Base-by-base conservation (phyloP, 208 protist species). In the Acanthamoeba castellanii region DNA sequence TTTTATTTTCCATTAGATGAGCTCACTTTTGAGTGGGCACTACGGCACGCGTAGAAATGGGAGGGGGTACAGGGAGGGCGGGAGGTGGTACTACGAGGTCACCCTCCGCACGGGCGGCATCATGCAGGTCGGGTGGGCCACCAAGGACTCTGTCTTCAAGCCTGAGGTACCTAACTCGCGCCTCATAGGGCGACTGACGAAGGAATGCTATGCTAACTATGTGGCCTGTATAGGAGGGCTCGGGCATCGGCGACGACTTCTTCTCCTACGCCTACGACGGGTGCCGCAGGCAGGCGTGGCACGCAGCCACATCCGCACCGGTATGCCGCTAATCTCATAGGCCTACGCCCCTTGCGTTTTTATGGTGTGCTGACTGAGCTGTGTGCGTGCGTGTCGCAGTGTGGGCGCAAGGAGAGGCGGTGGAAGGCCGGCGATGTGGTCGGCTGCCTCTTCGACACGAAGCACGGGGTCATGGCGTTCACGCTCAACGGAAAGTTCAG, bases 51-150 rank as follows among this genome's bases (percentile, higher is more conserved):
- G 42, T 45, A 57, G 52, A 57, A 57, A 22, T 22, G 52, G 52
- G 52, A 88, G 81, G 30, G 50, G 16, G 18, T 22, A 32, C 34
- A 32, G 34, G 3, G 61, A 76, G 47, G 66, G 59, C 22, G 30
- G 27, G 16, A 76, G 76, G 45, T 93, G 66, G 61, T 93, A 93
- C 37, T 93, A 52, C 37, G 88, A 93, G 45, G 88, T 93, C 14
- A 93, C 52, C 5, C 88, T 93, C 13, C 88, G 88, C 16, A 93
- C 88, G n/a, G 64, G 64, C 37, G 88, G 88, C 16, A 76, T 93
- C n/a, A 93, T 93, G 50, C 88, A 93, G 76, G 50, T 93, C 25
- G 88, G 88, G 14, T 93, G 88, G 88, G 88, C 88, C 64, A 93
- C 88, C 20, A 72, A 76, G 37, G 88, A 93, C 34, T 61, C 57